Conservation (phyloP, 495 filamentous ascomycete species). For the Mycothermus thermophilus region DNA sequence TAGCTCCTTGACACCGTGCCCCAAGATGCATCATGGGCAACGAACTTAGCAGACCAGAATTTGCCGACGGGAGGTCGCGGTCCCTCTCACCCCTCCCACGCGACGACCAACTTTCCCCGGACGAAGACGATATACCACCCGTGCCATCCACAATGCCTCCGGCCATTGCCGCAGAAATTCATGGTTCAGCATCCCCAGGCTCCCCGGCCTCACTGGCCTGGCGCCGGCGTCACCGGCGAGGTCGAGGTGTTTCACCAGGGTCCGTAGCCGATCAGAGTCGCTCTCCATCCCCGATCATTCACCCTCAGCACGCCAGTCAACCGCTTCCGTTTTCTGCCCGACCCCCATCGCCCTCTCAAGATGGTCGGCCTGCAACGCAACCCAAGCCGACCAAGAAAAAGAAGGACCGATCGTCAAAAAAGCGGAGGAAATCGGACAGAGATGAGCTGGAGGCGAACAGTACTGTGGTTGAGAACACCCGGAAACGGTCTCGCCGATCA, state of each 20-base stretch:
- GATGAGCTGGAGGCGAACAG: not conserved
- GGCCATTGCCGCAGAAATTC: not conserved
- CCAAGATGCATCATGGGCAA: conserved; percentile 5
- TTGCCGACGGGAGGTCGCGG: not conserved
- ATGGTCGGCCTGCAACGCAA: not conserved
- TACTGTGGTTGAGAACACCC: not conserved
- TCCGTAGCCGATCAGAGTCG: not conserved
- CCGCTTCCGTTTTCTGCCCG: too few relatives aligned
- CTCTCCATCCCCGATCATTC: not conserved
- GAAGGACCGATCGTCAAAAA: not conserved
- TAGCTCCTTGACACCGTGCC: not conserved
- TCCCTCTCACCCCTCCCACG: conserved; percentile 7
- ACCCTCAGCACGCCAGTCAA: not conserved
- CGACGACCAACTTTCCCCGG: not conserved
- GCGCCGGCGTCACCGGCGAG: too few relatives aligned
- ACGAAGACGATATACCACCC: not conserved
- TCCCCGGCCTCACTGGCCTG: not conserved
- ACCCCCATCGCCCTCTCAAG: not conserved
- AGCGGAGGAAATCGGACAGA: not conserved
- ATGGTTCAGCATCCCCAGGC: not conserved
- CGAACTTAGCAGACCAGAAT: conserved; percentile 2
- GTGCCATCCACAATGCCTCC: conserved; percentile 5
- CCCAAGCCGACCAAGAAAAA: not conserved
- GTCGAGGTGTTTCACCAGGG: not conserved
- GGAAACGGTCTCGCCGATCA: too few relatives aligned